These are phyloP conservation scores for Cyclocybe aegerita DNA, from an alignment of 768 basidiomycete species.

Conservation along the genomic window DNA sequence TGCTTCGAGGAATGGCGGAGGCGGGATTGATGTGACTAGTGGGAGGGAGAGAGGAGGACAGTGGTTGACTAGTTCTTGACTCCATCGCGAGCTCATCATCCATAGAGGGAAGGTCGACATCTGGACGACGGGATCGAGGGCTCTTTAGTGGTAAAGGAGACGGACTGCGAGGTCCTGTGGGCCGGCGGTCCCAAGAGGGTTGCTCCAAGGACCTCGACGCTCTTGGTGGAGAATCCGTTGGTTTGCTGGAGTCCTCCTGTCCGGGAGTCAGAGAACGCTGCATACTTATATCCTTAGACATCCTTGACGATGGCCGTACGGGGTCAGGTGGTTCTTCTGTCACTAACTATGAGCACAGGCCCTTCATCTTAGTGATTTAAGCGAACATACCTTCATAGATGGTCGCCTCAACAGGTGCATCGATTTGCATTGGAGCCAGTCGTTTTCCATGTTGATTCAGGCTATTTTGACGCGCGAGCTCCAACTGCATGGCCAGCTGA, in stretches of 20 bases:
- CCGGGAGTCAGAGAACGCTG: slow-evolving; percentile 48
- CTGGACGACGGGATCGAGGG: slow-evolving; percentile 26
- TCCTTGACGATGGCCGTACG: slow-evolving; percentile 54
- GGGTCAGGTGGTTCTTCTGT: slow-evolving; percentile 62
- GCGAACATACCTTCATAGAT: slow-evolving; percentile 72
- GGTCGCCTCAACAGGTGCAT: slow-evolving; percentile 56
- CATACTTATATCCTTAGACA: slow-evolving; percentile 42
- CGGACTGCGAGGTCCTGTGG: slow-evolving; percentile 72
- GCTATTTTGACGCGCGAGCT: slow-evolving; percentile 83
- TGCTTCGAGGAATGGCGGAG: slow-evolving; percentile 68
- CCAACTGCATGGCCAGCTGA: slow-evolving; percentile 75
- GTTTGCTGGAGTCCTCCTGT: slow-evolving; percentile 40
- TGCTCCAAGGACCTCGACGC: slow-evolving; percentile 45
- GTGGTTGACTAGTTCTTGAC: slow-evolving; percentile 21
- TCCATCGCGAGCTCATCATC: slow-evolving; percentile 49
- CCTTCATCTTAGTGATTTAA: slow-evolving; percentile 4
- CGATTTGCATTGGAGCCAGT: slow-evolving; percentile 36
- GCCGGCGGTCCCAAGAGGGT: slow-evolving; percentile 57
- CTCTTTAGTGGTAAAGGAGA: slow-evolving; percentile 61
- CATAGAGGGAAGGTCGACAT: slow-evolving; percentile 37
- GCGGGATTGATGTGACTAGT: slow-evolving; percentile 22
- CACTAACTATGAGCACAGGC: slow-evolving; percentile 8
- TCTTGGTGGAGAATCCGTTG: slow-evolving; percentile 30
- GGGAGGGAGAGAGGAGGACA: slow-evolving; percentile 22
- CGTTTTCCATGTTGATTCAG: slow-evolving; percentile 64